Evolutionary conservation across 192 early-diverging fungal genomes (phyloP).

Genomic region (Lobosporangium transversale): DNA sequence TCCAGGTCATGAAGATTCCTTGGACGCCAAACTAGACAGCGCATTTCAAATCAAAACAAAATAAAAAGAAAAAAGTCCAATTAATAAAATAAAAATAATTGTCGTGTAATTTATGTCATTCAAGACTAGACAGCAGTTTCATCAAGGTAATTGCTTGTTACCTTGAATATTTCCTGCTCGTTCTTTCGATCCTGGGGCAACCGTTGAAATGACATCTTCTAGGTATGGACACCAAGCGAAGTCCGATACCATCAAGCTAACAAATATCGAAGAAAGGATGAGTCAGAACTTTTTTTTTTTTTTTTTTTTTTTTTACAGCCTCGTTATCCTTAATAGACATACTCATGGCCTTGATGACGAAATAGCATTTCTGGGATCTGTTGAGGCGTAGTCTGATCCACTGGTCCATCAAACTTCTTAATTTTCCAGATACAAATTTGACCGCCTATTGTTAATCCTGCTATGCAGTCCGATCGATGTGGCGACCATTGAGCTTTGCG

Average conservation of each 20-base stretch:
- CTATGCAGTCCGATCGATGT: constrained; percentile 21
- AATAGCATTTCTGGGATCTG: constrained; percentile 14
- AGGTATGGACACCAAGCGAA: constrained; percentile 37
- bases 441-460: constrained; percentile 2
- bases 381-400: neutral
- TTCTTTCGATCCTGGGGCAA: constrained; percentile 7
- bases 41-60: no score
- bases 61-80: no score
- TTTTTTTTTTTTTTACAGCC: no score
- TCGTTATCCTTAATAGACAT: neutral
- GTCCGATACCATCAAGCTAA: constrained; percentile 18
- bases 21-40: constrained; percentile 15
- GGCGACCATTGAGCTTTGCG: constrained; percentile 35
- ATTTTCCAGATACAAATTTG: constrained; percentile 30
- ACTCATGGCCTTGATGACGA: constrained; percentile 19
- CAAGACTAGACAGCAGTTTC: neutral
- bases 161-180: constrained; percentile 36
- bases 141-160: neutral
- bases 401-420: constrained; percentile 17
- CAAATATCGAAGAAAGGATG: neutral
- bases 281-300: neutral
- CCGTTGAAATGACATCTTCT: constrained; percentile 34
- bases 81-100: no score
- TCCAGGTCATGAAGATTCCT: constrained; percentile 23
- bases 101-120: no score